phyloP scores from a whole-genome alignment of 129 eudicot species.

The Ambrosia artemisiifolia region DNA sequence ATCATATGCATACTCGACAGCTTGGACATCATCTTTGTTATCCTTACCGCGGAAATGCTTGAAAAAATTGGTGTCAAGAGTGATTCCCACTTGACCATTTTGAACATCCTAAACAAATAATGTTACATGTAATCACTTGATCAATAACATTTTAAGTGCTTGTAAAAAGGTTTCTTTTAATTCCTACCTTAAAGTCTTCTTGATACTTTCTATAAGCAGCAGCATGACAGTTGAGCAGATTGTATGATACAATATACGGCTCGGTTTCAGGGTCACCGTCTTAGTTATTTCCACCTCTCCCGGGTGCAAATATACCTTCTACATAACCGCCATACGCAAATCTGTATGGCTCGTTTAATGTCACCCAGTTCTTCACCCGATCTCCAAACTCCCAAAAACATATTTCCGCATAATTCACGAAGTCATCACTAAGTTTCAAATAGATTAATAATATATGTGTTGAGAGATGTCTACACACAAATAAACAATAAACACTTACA shows the following conservation, averaged over 20 bases:
- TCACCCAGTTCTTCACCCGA: slow-evolving; percentile 43
- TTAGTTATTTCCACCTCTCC: slow-evolving; percentile 21
- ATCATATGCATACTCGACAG: slow-evolving; percentile 27
- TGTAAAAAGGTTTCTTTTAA: too few species aligned
- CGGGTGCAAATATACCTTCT: slow-evolving; percentile 22
- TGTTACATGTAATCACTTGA: background rate
- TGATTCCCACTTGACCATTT: slow-evolving; percentile 33
- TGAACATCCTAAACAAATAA: slow-evolving; percentile 21
- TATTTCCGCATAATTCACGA: slow-evolving; percentile 26
- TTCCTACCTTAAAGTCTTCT: slow-evolving; percentile 21
- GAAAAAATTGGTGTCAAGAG: slow-evolving; percentile 15
- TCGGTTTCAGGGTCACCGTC: slow-evolving; percentile 36
- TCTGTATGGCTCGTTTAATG: slow-evolving; percentile 34
- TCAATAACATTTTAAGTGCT: too few species aligned
- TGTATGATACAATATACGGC: slow-evolving; percentile 40
- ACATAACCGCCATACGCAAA: slow-evolving; percentile 19
- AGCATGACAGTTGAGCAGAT: slow-evolving; percentile 44
- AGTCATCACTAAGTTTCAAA: slow-evolving; percentile 16
- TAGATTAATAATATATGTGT: too few species aligned
- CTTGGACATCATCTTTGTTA: background rate
- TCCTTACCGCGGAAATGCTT: slow-evolving; percentile 1
- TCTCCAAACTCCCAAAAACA: slow-evolving; percentile 44
- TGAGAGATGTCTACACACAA: too few species aligned
- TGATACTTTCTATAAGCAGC: slow-evolving; percentile 15
- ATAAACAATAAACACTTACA: slow-evolving; percentile 23